Conservation (phyloP, 345 rosid species). For the Rhizophora apiculata region DNA sequence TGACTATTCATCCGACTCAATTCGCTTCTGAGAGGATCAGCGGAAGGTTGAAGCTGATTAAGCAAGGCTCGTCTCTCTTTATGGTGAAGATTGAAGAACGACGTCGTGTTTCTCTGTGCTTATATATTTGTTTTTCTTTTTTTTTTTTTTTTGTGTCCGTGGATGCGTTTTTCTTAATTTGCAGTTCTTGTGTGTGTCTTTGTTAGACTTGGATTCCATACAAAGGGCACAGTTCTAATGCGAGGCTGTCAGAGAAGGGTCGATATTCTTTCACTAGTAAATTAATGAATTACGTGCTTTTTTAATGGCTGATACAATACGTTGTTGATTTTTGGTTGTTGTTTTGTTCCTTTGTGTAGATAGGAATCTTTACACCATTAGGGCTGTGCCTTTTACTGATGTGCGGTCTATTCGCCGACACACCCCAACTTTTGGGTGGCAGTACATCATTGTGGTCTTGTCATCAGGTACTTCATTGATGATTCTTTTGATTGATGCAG, state of each 20-base stretch:
- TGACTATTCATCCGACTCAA: slow-evolving; percentile 90
- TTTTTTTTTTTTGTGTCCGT: background rate
- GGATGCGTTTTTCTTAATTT: background rate
- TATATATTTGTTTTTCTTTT: background rate
- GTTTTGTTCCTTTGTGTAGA: slow-evolving; percentile 42
- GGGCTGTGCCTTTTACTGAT: slow-evolving; percentile 68
- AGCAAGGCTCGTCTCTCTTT: slow-evolving; percentile 66
- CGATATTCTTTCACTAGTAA: background rate
- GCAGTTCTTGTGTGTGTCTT: slow-evolving; percentile 1
- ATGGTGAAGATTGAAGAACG: slow-evolving; percentile 33
- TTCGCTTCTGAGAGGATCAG: slow-evolving; percentile 84
- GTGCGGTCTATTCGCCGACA: slow-evolving; percentile 82
- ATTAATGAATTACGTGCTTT: background rate
- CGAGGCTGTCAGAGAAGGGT: slow-evolving; percentile 85
- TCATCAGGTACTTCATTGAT: slow-evolving; percentile 60
- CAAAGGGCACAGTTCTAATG: slow-evolving; percentile 66
- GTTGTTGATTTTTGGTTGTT: slow-evolving; percentile 8
- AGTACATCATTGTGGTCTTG: slow-evolving; percentile 78
- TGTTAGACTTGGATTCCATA: slow-evolving; percentile 89
- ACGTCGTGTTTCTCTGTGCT: background rate
- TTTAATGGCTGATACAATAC: background rate
- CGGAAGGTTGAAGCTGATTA: slow-evolving; percentile 84
- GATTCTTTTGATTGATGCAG: background rate
- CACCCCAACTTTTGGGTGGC: slow-evolving; percentile 96
- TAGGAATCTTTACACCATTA: slow-evolving; percentile 81